phyloP scores from a whole-genome alignment of 208 protist species.

The Leishmania guyanensis region DNA sequence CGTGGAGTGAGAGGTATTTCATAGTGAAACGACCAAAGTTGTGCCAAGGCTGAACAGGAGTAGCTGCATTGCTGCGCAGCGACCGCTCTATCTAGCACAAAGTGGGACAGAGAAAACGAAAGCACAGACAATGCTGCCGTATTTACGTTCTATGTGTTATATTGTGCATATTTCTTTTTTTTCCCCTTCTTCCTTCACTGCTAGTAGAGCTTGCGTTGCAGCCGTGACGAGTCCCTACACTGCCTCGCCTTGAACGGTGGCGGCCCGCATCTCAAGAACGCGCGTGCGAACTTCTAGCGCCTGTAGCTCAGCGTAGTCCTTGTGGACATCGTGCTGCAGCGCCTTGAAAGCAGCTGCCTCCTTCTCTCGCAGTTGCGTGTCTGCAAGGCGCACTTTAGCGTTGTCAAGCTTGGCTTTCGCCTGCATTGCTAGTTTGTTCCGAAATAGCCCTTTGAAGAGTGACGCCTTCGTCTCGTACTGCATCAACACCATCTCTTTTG shows the following conservation, averaged over 20 bases:
- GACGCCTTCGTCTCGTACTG: constrained; percentile 67
- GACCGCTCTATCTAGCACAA: neutral
- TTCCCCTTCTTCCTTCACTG: neutral
- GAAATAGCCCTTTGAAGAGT: constrained; percentile 68
- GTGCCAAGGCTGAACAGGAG: neutral
- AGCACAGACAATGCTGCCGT: neutral
- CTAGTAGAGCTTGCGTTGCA: neutral
- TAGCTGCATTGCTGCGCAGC: neutral
- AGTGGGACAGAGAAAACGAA: neutral
- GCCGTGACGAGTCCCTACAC: constrained; percentile 3
- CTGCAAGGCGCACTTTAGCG: constrained; percentile 75
- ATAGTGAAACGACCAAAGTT: neutral
- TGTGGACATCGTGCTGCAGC: constrained; percentile 29
- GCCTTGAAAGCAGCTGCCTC: constrained; percentile 50
- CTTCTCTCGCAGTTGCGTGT: constrained; percentile 62
- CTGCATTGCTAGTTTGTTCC: constrained; percentile 78
- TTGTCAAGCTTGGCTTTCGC: constrained; percentile 77
- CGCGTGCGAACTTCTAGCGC: constrained; percentile 59
- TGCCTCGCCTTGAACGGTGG: constrained; percentile 9
- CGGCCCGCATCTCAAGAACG: constrained; percentile 67
- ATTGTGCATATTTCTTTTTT: neutral
- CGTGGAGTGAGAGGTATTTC: neutral
- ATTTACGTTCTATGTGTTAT: neutral
- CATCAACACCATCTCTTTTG: constrained; percentile 46
- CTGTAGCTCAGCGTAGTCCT: constrained; percentile 49